These are phyloP conservation scores for Talaromyces wortmannii DNA, from an alignment of 495 filamentous ascomycete genomes.

Conservation along the genomic window DNA sequence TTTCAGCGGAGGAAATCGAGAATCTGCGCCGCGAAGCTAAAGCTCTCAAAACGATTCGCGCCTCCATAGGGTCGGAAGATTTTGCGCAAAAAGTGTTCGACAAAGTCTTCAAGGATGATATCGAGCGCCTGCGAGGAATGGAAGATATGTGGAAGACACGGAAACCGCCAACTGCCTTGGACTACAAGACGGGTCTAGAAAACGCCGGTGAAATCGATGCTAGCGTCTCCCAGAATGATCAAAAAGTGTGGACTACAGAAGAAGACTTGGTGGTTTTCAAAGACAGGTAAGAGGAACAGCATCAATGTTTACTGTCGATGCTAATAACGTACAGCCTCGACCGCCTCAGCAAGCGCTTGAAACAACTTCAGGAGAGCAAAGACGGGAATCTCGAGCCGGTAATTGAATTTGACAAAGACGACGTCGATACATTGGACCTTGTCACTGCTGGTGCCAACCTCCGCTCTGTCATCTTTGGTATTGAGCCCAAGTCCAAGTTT, in stretches of 20 bases:
- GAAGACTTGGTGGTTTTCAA: conserved; percentile 86
- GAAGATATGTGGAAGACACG: conserved; percentile 95
- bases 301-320: not conserved
- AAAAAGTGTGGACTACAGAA: conserved; percentile 68
- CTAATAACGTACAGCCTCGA: conserved; percentile 46
- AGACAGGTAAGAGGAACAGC: conserved; percentile 48
- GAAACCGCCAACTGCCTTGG: conserved; percentile 63
- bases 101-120: conserved; percentile 87
- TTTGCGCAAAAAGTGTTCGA: conserved; percentile 79
- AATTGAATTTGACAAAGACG: conserved; percentile 93
- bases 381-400: conserved; percentile 47
- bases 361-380: conserved; percentile 44
- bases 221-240: conserved; percentile 56
- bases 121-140: conserved; percentile 77
- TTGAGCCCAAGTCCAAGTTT: conserved; percentile 84
- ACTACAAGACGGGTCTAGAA: conserved; percentile 50
- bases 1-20: conserved; percentile 70
- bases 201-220: conserved; percentile 42
- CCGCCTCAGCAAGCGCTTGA: conserved; percentile 67
- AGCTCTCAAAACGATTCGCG: conserved; percentile 73
- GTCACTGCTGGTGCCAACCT: conserved; percentile 87
- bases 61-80: conserved; percentile 74
- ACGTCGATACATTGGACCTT: conserved; percentile 91
- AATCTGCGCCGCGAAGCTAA: conserved; percentile 77
- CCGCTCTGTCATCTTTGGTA: conserved; percentile 76